Base-by-base conservation (phyloP, 129 eudicot species). In the Gnaphalium uliginosum region DNA sequence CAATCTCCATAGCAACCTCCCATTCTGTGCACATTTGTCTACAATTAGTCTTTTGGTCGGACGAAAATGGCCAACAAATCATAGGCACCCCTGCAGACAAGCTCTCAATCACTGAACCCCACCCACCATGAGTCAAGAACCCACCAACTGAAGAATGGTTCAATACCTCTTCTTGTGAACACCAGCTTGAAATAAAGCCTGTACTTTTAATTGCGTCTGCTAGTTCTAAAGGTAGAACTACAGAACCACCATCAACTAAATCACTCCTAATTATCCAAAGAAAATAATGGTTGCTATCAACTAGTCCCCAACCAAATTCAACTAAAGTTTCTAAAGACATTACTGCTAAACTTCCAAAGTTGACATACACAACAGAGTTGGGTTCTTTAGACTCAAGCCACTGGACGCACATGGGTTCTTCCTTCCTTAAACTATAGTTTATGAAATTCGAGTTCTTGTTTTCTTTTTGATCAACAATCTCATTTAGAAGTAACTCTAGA, bases 291-390 rank as follows among this genome's bases (percentile, higher is more conserved):
- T 56, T 19, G 62, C 26, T 56, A 10, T 56, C 21, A 56, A 56
- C 62, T 19, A 56, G 62, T 56, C 62, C 62, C 62, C 26, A 56
- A 56, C 62, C 62, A 56, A 56, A 56, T 56, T 56, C 62, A n/a
- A 56, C 0, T n/a, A 56, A 24, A 21, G 21, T 24, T 56, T 6
- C 14, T 56, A 56, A 56, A 56, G 61, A 56, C 62, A 56, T 21
- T 56, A 56, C 26, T 8, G 62, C 62, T 19, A 56, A 18, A 56
- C 62, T 56, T 19, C 62, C 39, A 33, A 33, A 33, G 39, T 33
- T 33, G 9, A 33, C 39, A 33, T 33, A 33, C 8, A 33, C 39
- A 6, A 33, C 39, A 33, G 39, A 33, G 39, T 33, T 33, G 39
- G 39, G 39, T 33, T 33, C 39, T 7, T 21, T 56, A 2, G 62